Evolutionary conservation across 192 early-diverging fungal genomes (phyloP).

Genomic region (Coemansia sp.): DNA sequence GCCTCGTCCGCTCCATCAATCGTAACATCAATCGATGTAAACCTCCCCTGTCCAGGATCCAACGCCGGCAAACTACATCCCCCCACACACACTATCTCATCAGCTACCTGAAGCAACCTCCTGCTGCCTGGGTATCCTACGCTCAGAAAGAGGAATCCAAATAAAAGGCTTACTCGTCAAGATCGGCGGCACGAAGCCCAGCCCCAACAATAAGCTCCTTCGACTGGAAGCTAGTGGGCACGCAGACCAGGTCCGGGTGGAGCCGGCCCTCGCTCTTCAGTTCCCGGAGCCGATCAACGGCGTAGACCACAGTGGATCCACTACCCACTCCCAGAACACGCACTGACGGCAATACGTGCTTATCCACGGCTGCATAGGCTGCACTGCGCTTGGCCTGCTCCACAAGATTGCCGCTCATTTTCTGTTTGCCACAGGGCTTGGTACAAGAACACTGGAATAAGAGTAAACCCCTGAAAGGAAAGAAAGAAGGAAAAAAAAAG

Average conservation of each 20-base stretch:
- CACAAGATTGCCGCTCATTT: conserved; percentile 35
- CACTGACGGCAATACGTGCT: conserved; percentile 63
- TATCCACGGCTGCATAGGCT: conserved; percentile 85
- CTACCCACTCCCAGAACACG: conserved; percentile 84
- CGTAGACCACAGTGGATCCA: conserved; percentile 84
- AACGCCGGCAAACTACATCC: conserved; percentile 62
- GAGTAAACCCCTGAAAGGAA: too few relatives aligned
- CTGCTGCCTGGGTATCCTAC: too few relatives aligned
- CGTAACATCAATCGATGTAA: conserved; percentile 62
- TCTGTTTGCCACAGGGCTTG: conserved; percentile 1
- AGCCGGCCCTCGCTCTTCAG: conserved; percentile 51
- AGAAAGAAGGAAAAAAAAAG: neutral
- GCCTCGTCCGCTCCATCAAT: conserved; percentile 91
- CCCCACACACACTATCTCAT: too few relatives aligned
- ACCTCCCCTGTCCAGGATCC: conserved; percentile 12
- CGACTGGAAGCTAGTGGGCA: conserved; percentile 92
- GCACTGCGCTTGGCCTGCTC: conserved; percentile 79
- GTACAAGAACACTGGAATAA: too few relatives aligned
- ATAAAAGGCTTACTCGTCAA: conserved; percentile 67
- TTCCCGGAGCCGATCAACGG: conserved; percentile 73
- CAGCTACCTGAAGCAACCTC: too few relatives aligned
- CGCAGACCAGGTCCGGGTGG: conserved; percentile 64
- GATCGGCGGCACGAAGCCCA: conserved; percentile 69
- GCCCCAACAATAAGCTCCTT: conserved; percentile 75
- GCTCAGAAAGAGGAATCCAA: too few relatives aligned